These are phyloP conservation scores for Agrocybe chaxingu DNA, from an alignment of 768 basidiomycete species.

Conservation along the genomic window DNA sequence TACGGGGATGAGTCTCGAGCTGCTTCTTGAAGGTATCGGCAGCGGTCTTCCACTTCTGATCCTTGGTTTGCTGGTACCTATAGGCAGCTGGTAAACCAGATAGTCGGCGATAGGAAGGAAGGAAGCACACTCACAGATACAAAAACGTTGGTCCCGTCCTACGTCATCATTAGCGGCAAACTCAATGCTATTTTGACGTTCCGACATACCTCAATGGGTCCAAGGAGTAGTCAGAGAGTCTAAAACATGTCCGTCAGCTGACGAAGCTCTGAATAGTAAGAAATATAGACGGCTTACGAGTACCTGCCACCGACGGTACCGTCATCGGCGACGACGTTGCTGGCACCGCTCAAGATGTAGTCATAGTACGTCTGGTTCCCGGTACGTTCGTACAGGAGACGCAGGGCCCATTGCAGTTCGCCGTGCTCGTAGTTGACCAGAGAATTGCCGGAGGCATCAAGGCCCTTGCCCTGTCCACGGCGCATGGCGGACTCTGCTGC, in stretches of 20 bases:
- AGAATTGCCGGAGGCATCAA: slow-evolving; percentile 27
- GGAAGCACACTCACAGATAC: slow-evolving; percentile 27
- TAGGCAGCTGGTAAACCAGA: not conserved
- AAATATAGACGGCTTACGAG: slow-evolving; percentile 21
- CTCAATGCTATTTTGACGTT: not conserved
- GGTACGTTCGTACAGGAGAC: slow-evolving; percentile 35
- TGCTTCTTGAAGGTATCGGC: slow-evolving; percentile 36
- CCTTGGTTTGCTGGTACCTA: slow-evolving; percentile 31
- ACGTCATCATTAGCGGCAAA: not conserved
- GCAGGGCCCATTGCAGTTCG: slow-evolving; percentile 37
- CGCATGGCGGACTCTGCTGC: slow-evolving; percentile 43
- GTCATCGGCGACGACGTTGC: slow-evolving; percentile 34
- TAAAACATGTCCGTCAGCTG: slow-evolving; percentile 4
- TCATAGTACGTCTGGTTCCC: slow-evolving; percentile 39
- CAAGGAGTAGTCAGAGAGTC: slow-evolving; percentile 28
- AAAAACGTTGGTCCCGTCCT: slow-evolving; percentile 39
- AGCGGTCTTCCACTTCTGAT: slow-evolving; percentile 37
- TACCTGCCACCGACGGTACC: slow-evolving; percentile 38
- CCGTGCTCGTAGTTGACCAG: slow-evolving; percentile 39
- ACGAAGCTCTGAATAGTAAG: not conserved
- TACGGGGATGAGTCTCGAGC: slow-evolving; percentile 40
- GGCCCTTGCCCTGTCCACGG: slow-evolving; percentile 41
- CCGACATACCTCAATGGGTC: slow-evolving; percentile 32
- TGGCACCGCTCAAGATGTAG: slow-evolving; percentile 34
- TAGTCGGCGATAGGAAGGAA: not conserved